phyloP scores from a whole-genome alignment of 2,329 filamentous ascomycete genomes.

The Aureobasidium vineae region DNA sequence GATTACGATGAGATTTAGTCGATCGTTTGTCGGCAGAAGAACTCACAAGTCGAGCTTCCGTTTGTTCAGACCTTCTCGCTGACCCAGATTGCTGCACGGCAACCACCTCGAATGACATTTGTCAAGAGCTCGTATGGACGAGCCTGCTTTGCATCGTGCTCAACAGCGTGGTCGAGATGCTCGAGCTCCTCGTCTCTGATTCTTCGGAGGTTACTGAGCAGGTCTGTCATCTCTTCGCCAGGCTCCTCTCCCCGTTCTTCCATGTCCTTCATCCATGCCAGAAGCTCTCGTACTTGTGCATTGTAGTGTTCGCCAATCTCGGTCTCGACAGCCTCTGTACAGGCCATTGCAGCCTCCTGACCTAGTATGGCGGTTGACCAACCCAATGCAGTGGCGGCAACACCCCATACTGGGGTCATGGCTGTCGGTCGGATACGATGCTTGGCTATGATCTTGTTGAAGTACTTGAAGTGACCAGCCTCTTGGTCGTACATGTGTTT shows the following conservation, averaged over 20 bases:
- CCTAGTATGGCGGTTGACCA: conserved; percentile 90
- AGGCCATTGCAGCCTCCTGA: conserved; percentile 94
- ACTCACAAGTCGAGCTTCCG: background rate
- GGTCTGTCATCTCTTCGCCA: conserved; percentile 69
- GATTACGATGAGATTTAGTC: background rate
- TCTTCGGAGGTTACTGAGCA: conserved; percentile 71
- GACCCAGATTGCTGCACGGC: conserved; percentile 88
- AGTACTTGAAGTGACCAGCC: conserved; percentile 78
- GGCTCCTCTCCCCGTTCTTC: conserved; percentile 75
- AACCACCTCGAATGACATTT: conserved; percentile 83
- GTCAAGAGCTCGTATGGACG: conserved; percentile 87
- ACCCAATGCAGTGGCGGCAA: conserved; percentile 75
- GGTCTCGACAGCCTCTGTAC: conserved; percentile 96
- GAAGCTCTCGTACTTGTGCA: conserved; percentile 75
- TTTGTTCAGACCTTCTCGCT: conserved; percentile 67
- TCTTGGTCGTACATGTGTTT: conserved; percentile 98
- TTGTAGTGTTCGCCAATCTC: conserved; percentile 98
- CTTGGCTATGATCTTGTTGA: conserved; percentile 76
- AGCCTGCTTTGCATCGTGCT: conserved; percentile 88
- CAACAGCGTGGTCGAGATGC: conserved; percentile 91
- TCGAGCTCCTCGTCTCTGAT: conserved; percentile 96
- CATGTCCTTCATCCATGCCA: conserved; percentile 78
- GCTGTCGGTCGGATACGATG: conserved; percentile 91
- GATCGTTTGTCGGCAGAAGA: background rate
- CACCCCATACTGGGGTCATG: conserved; percentile 86